phyloP scores from a whole-genome alignment of 164 flowering plant genomes.

The Amborella trichopoda region DNA sequence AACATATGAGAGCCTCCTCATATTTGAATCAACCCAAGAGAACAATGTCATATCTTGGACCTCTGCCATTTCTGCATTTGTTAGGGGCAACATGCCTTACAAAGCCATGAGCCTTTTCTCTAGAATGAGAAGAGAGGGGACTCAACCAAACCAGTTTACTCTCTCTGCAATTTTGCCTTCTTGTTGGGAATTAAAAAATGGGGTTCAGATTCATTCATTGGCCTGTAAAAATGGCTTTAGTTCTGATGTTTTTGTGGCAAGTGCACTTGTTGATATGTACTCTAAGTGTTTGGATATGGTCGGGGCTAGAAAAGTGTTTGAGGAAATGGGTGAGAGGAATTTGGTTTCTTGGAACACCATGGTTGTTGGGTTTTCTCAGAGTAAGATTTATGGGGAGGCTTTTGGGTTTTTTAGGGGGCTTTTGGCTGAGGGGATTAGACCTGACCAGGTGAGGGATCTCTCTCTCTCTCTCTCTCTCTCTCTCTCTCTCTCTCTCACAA shows the following conservation, averaged over 20 bases:
- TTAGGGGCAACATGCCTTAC: constrained; percentile 18
- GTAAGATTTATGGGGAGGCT: constrained; percentile 21
- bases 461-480: too few species aligned
- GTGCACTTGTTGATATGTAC: constrained; percentile 46
- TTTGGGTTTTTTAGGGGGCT: constrained; percentile 13
- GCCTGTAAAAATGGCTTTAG: constrained; percentile 32
- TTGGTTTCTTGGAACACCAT: constrained; percentile 59
- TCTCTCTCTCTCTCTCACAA: too few species aligned
- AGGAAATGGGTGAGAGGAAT: constrained; percentile 47
- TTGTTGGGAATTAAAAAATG: constrained; percentile 24
- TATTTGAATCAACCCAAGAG: constrained; percentile 20
- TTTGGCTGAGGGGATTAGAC: neutral
- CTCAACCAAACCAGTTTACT: constrained; percentile 40
- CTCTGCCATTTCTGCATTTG: constrained; percentile 36
- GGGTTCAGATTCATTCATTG: constrained; percentile 36
- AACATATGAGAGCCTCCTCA: constrained; percentile 14
- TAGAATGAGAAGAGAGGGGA: constrained; percentile 25
- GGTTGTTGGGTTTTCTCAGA: constrained; percentile 40
- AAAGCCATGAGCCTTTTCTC: constrained; percentile 30
- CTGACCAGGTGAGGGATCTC: too few species aligned
- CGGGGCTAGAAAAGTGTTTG: constrained; percentile 33
- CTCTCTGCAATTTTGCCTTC: constrained; percentile 46
- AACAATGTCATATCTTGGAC: constrained; percentile 46
- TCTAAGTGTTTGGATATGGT: constrained; percentile 26
- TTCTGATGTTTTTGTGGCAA: constrained; percentile 32